Percentiles rank a stretch among this genome's conserved stretches.
Conservation (phyloP, 148 eudicot species). For the Fagopyrum homotropicum region DNA sequence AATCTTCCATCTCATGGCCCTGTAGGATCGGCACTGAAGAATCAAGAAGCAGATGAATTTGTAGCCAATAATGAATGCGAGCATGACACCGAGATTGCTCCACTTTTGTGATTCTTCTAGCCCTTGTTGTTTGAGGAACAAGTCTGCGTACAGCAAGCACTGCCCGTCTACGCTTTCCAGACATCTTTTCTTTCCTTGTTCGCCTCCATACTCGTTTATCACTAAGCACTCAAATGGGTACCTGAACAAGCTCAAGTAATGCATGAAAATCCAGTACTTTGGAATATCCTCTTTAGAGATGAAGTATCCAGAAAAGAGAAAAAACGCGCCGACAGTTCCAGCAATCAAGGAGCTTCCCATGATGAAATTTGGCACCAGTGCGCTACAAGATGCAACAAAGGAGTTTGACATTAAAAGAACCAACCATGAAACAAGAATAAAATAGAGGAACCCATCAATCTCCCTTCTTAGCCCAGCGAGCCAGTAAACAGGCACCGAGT, state of each 20-base stretch:
- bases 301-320: conserved; percentile 90
- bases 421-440: conserved; percentile 77
- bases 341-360: conserved; percentile 90
- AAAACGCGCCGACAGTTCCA: conserved; percentile 88
- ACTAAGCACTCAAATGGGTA: conserved; percentile 94
- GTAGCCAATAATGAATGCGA: conserved; percentile 67
- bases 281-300: conserved; percentile 70
- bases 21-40: conserved; percentile 65
- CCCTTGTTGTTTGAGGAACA: conserved; percentile 65
- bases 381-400: conserved; percentile 84
- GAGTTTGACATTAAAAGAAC: conserved; percentile 86
- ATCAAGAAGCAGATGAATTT: conserved; percentile 69
- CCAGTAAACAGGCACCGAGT: conserved; percentile 71
- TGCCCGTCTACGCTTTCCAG: conserved; percentile 30
- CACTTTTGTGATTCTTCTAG: conserved; percentile 64
- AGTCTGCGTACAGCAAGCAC: conserved; percentile 55
- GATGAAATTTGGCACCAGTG: conserved; percentile 87
- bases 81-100: conserved; percentile 75
- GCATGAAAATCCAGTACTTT: conserved; percentile 86
- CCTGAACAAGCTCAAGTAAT: conserved; percentile 85
- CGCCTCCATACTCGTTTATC: conserved; percentile 89
- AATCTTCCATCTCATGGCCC: conserved; percentile 22
- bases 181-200: conserved; percentile 46
- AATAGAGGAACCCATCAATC: conserved; percentile 56
- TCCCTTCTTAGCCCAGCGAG: conserved; percentile 60